Base-by-base conservation (phyloP, 2,329 filamentous ascomycete genomes). In the Paraphaeosphaeria sporulosa region DNA sequence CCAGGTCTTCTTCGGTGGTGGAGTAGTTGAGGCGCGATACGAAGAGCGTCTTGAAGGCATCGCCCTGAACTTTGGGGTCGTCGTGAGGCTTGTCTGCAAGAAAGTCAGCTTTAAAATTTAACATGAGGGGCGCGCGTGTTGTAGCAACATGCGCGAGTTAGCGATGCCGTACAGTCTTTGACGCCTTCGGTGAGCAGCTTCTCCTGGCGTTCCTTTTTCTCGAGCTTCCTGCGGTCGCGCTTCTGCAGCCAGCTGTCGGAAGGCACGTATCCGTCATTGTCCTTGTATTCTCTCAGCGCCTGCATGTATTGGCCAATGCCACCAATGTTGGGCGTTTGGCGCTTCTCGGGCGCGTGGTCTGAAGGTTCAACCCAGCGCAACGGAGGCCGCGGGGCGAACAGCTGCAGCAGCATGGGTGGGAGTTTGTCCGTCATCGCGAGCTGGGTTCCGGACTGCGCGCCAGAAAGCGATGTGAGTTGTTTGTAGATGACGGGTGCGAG, bases 11-110 rank as follows among this genome's bases (percentile, higher is more conserved):
- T 72, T 94, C 91, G 65, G 92, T 93, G 49, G 91, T 90, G 60
- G 95, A 91, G 76, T 97, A 99, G 74, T 90, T 93, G 51, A 99
- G 85, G 57, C 95, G 90, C 55, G 92, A 90, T 57, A 98, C 91
- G 72, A 99, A 96, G 53, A 99, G 84, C 15, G 95, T 99, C 81
- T 92, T 96, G 84, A 95, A 97, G 1, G 94, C 90, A 81, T 98
- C 94, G 58, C 95, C 94, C 65, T 93, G 88, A 66, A 97, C 90
- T 71, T 97, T 95, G 13, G 90, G 87, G 73, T 99, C 95, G 40
- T 95, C 89, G 25, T 84, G 82, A 7, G 95, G 94, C 64, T 94
- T 91, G 79, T 91, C 94, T 94, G 66, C 40, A 65, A 15, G 7
- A 8, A 7, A 44, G 61, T 75, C 54, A 72, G 68, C 57, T 64